phyloP scores from a whole-genome alignment of 352 stramenopile genomes.

The Salisapilia sapeloensis region DNA sequence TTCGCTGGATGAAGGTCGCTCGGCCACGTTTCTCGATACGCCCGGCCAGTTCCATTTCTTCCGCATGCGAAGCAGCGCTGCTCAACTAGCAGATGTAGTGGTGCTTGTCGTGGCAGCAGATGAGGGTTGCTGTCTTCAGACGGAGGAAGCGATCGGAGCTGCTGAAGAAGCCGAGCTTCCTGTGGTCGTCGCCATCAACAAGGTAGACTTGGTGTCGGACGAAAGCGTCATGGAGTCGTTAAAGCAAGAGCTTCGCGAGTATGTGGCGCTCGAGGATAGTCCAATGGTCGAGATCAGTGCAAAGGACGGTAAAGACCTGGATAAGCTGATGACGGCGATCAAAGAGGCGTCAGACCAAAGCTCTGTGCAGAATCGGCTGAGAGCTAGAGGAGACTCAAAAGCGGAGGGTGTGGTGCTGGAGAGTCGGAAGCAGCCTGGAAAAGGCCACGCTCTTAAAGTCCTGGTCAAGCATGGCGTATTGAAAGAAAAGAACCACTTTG shows the following conservation, averaged over 20 bases:
- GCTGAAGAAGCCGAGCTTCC: conserved; percentile 65
- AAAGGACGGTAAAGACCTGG: conserved; percentile 31
- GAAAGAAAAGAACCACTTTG: conserved; percentile 53
- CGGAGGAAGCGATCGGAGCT: conserved; percentile 89
- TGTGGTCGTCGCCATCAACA: conserved; percentile 73
- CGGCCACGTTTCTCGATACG: conserved; percentile 97
- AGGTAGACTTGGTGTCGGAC: conserved; percentile 47
- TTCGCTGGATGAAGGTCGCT: conserved; percentile 45
- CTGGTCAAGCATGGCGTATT: conserved; percentile 52
- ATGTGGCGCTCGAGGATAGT: conserved; percentile 58
- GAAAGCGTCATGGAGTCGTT: conserved; percentile 23
- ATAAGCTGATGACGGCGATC: conserved; percentile 26
- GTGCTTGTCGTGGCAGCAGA: conserved; percentile 95
- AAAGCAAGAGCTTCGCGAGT: conserved; percentile 44
- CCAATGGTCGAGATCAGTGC: conserved; percentile 67
- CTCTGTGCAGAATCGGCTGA: conserved; percentile 7
- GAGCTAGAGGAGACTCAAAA: conserved; percentile 4
- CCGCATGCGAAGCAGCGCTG: conserved; percentile 93
- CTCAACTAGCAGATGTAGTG: conserved; percentile 96
- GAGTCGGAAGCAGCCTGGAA: conserved; percentile 40
- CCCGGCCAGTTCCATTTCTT: conserved; percentile 98
- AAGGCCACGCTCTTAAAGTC: conserved; percentile 52
- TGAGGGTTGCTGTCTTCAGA: conserved; percentile 97
- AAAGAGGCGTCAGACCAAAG: conserved; percentile 12
- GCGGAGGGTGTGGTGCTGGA: conserved; percentile 61